A percentile compares a stretch with the other conserved stretches of the same genome.
phyloP scores from a whole-genome alignment of 202 grass and related monocot species.

The Sporobolus alterniflorus region DNA sequence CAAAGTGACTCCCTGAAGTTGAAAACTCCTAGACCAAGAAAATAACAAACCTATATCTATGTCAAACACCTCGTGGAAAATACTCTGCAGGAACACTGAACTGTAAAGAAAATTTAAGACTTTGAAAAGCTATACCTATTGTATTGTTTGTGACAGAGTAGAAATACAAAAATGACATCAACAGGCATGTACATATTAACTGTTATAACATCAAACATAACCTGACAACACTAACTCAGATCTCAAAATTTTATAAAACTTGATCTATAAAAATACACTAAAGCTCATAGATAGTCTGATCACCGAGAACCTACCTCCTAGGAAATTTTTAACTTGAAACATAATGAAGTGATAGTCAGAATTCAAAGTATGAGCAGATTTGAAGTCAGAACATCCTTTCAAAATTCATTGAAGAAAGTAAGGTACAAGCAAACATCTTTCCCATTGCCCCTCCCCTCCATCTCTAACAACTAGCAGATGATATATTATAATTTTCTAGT shows the following conservation, averaged over 20 bases:
- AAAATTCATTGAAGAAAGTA: no score
- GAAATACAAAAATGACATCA: background rate
- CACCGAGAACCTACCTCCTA: background rate
- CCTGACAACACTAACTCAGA: background rate
- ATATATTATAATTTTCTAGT: no score
- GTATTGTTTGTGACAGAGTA: background rate
- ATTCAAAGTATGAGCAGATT: no score
- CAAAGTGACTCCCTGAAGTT: background rate
- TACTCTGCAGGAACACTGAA: slow-evolving; percentile 7
- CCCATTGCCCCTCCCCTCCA: no score
- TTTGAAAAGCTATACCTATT: background rate
- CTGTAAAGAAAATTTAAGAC: background rate
- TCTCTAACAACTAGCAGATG: no score
- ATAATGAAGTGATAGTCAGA: no score
- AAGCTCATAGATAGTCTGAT: slow-evolving; percentile 3
- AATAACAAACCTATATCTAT: background rate
- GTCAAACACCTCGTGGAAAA: background rate
- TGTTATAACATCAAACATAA: background rate
- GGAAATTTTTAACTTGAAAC: no score
- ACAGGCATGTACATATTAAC: background rate
- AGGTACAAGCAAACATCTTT: no score
- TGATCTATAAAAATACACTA: background rate
- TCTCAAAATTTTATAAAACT: background rate
- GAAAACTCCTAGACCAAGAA: background rate
- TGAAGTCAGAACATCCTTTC: no score